Conservation (phyloP, 352 stramenopile species). For the Pythium aquatile region DNA sequence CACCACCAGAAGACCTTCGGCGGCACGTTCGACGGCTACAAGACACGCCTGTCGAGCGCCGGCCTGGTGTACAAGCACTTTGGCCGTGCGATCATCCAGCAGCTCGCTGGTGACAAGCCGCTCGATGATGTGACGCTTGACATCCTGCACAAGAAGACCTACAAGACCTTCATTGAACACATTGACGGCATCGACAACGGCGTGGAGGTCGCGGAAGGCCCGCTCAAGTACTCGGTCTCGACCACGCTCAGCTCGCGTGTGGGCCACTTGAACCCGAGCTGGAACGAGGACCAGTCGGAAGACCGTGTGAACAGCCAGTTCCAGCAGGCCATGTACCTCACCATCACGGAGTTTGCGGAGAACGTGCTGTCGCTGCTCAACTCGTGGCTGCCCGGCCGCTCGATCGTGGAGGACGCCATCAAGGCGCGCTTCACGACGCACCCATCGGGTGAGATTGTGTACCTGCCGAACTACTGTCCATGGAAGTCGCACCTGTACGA, state of each 20-base stretch:
- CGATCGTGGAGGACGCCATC: slow-evolving; percentile 92
- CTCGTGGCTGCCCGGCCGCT: slow-evolving; percentile 92
- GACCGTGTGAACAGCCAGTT: slow-evolving; percentile 90
- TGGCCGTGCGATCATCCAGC: slow-evolving; percentile 94
- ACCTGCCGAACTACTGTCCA: slow-evolving; percentile 89
- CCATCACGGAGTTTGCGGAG: slow-evolving; percentile 93
- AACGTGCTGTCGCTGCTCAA: slow-evolving; percentile 90
- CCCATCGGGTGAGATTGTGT: slow-evolving; percentile 92
- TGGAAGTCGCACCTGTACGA: slow-evolving; percentile 98
- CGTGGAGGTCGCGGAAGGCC: slow-evolving; percentile 77
- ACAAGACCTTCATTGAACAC: slow-evolving; percentile 97
- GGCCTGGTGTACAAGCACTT: slow-evolving; percentile 99
- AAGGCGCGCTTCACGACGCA: slow-evolving; percentile 86
- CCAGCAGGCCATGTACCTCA: slow-evolving; percentile 93
- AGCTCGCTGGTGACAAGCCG: slow-evolving; percentile 40
- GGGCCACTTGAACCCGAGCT: slow-evolving; percentile 92
- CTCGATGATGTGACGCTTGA: slow-evolving; percentile 79
- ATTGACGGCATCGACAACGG: slow-evolving; percentile 99
- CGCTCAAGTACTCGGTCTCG: slow-evolving; percentile 75
- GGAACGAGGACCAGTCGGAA: slow-evolving; percentile 93
- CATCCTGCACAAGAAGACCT: slow-evolving; percentile 90
- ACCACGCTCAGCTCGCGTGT: slow-evolving; percentile 88
- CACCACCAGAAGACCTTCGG: slow-evolving; percentile 97
- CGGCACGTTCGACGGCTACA: slow-evolving; percentile 68
- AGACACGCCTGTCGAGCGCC: slow-evolving; percentile 93